Base-by-base conservation (phyloP, 1,284 basidiomycete species). In the Flammula alnicola region DNA sequence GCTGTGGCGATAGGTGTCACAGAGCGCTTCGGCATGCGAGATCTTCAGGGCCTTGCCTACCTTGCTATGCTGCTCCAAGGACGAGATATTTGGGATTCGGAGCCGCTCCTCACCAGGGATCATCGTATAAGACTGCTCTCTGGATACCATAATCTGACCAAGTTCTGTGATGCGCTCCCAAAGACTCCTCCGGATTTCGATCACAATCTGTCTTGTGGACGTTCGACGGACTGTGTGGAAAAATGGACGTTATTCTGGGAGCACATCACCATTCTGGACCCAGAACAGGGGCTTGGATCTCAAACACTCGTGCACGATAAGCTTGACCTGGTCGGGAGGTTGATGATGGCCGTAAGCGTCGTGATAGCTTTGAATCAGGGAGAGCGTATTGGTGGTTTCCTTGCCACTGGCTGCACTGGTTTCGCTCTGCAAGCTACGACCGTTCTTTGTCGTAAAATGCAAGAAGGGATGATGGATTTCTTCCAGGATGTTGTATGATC, bases 91-190 rank as follows among this genome's bases (percentile, higher is more conserved):
- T 56, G 54, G 54, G 44, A 49, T 6, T 4, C 26, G 12, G 54
- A 56, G 3, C 29, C 33, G 4, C 14, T 11, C 4, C 44, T 56
- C 5, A 44, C 42, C 4, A 36, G 50, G 19, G 50, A 52, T 23
- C 54, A 56, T n/a, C 43, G 47, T 20, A 52, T 56, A 16, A 47
- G 54, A 14, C 40, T 56, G 4, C 47, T 56, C 2, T 56, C 54
- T n/a, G 54, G 54, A 11, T 52, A 44, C 40, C 37, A 52, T 26
- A 49, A 46, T 20, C 33, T 52, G 5, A 40, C 50, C 4, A 20
- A 39, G 9, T 35, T 40, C 14, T 33, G 35, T 25, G 30, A 41
- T 19, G 20, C 27, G 10, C 39, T 56, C 4, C 26, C 32, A 14
- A 22, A 49, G 23, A 39, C 14, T 3, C 50, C 54, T 2, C 54